A percentile compares a stretch with the other conserved stretches of the same genome.
phyloP scores from a whole-genome alignment of 2,329 filamentous ascomycete genomes.

The Fusarium oligoseptatum region DNA sequence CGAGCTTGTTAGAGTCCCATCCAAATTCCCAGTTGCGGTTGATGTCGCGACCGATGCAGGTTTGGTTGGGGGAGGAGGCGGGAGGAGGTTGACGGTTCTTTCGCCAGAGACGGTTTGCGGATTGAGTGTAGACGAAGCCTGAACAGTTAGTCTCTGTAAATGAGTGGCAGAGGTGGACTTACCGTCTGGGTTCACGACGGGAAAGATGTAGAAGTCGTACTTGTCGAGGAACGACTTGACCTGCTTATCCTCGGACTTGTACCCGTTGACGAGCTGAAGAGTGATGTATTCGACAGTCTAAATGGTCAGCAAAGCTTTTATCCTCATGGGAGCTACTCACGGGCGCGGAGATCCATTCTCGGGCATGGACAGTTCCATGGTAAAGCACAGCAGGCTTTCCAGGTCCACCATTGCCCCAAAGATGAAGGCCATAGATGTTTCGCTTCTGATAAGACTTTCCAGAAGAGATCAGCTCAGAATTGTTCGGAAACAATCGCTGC shows the following conservation, averaged over 20 bases:
- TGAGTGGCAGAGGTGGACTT: neutral
- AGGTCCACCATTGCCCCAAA: conserved; percentile 59
- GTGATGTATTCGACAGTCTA: conserved; percentile 62
- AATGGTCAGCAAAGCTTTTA: neutral
- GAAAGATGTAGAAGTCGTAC: conserved; percentile 70
- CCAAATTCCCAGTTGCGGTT: conserved; percentile 68
- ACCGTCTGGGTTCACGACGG: conserved; percentile 63
- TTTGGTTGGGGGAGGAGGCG: conserved; percentile 33
- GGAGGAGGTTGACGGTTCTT: conserved; percentile 63
- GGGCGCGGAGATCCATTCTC: conserved; percentile 67
- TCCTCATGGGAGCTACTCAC: conserved; percentile 58
- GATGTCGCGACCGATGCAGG: conserved; percentile 64
- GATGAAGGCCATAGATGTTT: conserved; percentile 69
- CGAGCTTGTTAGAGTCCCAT: conserved; percentile 59
- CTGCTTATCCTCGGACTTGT: conserved; percentile 51
- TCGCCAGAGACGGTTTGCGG: conserved; percentile 62
- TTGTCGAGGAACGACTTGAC: conserved; percentile 62
- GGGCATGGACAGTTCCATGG: conserved; percentile 66
- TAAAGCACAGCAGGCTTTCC: conserved; percentile 64
- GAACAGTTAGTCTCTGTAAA: neutral
- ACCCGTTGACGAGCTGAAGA: conserved; percentile 59
- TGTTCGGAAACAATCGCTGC: conserved; percentile 56
- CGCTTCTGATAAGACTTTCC: conserved; percentile 61
- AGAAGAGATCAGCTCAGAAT: conserved; percentile 60
- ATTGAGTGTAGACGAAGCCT: conserved; percentile 63